Conservation (phyloP, 1,284 basidiomycete genomes). For the Moesziomyces parantarcticus region DNA sequence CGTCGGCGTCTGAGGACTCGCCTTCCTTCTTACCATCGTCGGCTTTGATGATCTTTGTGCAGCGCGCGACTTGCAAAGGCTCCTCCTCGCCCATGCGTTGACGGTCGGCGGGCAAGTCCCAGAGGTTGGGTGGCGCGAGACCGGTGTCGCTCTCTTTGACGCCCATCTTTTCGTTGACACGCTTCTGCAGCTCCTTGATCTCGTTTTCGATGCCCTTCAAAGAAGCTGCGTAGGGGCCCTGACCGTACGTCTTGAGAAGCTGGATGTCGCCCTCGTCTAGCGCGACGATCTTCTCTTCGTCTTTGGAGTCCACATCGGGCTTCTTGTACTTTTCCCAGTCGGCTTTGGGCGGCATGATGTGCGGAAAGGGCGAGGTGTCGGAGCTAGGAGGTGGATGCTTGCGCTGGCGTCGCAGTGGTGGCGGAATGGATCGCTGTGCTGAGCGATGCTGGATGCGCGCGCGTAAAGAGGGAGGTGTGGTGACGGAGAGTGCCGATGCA, state of each 20-base stretch:
- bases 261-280: slow-evolving; percentile 99
- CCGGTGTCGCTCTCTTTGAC: slow-evolving; percentile 99
- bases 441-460: background rate
- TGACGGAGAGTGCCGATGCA: background rate
- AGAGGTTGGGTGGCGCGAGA: slow-evolving; percentile 93
- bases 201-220: slow-evolving; percentile 91
- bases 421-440: background rate
- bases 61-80: slow-evolving; percentile 94
- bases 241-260: slow-evolving; percentile 98
- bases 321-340: slow-evolving; percentile 68
- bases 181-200: slow-evolving; percentile 95
- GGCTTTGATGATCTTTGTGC: slow-evolving; percentile 95
- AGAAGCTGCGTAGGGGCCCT: slow-evolving; percentile 92
- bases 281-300: slow-evolving; percentile 71
- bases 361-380: background rate
- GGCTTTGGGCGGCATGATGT: slow-evolving; percentile 63
- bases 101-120: slow-evolving; percentile 76
- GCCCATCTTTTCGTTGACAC: slow-evolving; percentile 95
- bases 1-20: slow-evolving; percentile 27
- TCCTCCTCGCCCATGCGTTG: slow-evolving; percentile 92
- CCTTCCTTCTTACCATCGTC: slow-evolving; percentile 45
- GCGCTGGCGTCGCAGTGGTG: background rate
- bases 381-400: background rate
- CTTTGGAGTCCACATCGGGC: slow-evolving; percentile 60
- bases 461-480: background rate